A percentile compares a stretch with the other conserved stretches of the same genome.
Conservation (phyloP, 345 rosid species). For the Eucalyptus regnans region DNA sequence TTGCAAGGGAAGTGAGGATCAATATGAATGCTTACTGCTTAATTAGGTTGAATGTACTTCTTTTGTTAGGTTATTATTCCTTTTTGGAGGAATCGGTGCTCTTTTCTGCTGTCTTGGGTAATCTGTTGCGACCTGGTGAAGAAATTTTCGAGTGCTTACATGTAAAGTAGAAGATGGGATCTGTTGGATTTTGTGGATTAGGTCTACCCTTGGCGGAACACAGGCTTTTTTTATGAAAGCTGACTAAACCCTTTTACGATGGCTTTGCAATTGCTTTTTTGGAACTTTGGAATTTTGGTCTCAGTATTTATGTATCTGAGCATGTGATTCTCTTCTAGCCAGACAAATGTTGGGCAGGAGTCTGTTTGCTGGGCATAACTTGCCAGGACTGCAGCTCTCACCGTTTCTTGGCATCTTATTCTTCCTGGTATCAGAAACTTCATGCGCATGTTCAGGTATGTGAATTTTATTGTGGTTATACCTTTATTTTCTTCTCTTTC, state of each 20-base stretch:
- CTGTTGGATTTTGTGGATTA: neutral
- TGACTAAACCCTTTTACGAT: neutral
- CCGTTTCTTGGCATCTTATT: constrained; percentile 53
- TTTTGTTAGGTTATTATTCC: neutral
- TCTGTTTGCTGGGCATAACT: constrained; percentile 65
- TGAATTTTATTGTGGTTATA: neutral
- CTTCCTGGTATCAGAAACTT: constrained; percentile 57
- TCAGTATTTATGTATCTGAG: neutral
- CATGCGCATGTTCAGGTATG: constrained; percentile 40
- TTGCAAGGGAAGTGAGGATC: neutral
- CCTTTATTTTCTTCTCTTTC: neutral
- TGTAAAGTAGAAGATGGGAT: neutral
- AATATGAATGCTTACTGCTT: neutral
- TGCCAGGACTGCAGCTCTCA: constrained; percentile 60
- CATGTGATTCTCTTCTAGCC: constrained; percentile 31
- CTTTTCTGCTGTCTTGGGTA: neutral
- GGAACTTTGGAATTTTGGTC: neutral
- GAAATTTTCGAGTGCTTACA: neutral
- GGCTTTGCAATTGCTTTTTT: neutral
- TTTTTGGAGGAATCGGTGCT: neutral
- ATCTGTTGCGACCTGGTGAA: neutral
- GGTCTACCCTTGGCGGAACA: neutral
- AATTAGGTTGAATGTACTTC: neutral
- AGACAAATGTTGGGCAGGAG: constrained; percentile 81
- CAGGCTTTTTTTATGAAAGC: neutral